phyloP scores from a whole-genome alignment of 2,329 filamentous ascomycete genomes.

The Fusarium setosum region DNA sequence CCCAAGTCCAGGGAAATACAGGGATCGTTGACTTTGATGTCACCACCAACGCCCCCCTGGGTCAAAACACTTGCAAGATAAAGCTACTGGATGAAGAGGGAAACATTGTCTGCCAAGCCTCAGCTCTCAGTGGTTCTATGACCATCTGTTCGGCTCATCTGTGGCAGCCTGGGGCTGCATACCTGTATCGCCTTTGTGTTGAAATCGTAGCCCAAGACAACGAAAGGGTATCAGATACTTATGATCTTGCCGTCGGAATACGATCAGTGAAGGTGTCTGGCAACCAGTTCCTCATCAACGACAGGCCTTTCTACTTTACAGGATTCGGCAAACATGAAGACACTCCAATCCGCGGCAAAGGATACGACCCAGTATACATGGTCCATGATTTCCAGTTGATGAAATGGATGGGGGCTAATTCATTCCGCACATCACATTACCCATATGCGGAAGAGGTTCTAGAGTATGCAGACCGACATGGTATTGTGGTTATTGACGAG shows the following conservation, averaged over 20 bases:
- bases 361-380: slow-evolving; percentile 20
- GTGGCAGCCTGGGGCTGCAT: slow-evolving; percentile 25
- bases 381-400: slow-evolving; percentile 24
- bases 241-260: slow-evolving; percentile 13
- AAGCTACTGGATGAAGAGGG: slow-evolving; percentile 14
- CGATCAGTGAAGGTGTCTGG: slow-evolving; percentile 12
- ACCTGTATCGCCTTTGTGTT: slow-evolving; percentile 14
- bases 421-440: slow-evolving; percentile 26
- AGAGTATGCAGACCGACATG: slow-evolving; percentile 24
- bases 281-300: slow-evolving; percentile 23
- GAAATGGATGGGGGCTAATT: slow-evolving; percentile 26
- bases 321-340: slow-evolving; percentile 30
- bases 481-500: slow-evolving; percentile 22
- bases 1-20: slow-evolving; percentile 1
- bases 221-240: slow-evolving; percentile 2
- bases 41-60: not conserved
- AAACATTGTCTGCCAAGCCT: not conserved
- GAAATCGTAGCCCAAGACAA: slow-evolving; percentile 6
- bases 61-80: not conserved
- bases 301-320: slow-evolving; percentile 27
- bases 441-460: slow-evolving; percentile 26
- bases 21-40: slow-evolving; percentile 12
- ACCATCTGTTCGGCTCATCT: slow-evolving; percentile 4
- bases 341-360: slow-evolving; percentile 19
- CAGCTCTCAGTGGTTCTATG: not conserved